These are phyloP conservation scores for Amylocystis lapponica DNA, from an alignment of 768 basidiomycete genomes.

Conservation along the genomic window DNA sequence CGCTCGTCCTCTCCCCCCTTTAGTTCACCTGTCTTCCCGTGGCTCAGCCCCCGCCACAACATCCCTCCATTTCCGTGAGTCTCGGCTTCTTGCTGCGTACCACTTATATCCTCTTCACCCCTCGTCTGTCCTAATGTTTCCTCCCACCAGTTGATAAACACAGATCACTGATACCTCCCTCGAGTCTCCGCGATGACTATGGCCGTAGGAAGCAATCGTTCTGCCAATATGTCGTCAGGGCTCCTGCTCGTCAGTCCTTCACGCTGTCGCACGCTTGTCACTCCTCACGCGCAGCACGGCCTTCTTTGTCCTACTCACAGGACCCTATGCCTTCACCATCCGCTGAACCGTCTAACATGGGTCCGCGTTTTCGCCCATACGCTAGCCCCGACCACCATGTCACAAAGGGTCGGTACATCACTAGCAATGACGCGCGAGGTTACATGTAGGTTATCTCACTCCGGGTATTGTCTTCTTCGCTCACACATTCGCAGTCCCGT, in stretches of 20 bases:
- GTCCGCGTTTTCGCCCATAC: constrained; percentile 55
- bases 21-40: no score
- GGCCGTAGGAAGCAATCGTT: constrained; percentile 19
- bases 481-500: constrained; percentile 48
- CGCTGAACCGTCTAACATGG: constrained; percentile 15
- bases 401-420: constrained; percentile 83
- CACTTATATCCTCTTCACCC: no score
- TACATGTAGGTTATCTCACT: constrained; percentile 60
- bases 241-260: constrained; percentile 22
- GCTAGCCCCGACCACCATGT: constrained; percentile 76
- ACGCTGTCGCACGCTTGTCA: no score
- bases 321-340: constrained; percentile 28
- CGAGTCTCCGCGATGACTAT: constrained; percentile 3
- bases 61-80: no score
- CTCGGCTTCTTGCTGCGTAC: no score
- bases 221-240: constrained; percentile 27
- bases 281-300: background rate
- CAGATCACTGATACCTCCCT: no score
- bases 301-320: constrained; percentile 12
- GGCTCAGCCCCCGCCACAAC: no score
- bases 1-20: no score
- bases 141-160: background rate
- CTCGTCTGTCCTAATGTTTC: background rate
- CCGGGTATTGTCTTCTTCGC: background rate
- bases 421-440: constrained; percentile 81